A percentile compares a stretch with the other conserved stretches of the same genome.
Evolutionary conservation across 2,329 filamentous ascomycete genomes (phyloP).

Genomic region (Dothistroma pini): DNA sequence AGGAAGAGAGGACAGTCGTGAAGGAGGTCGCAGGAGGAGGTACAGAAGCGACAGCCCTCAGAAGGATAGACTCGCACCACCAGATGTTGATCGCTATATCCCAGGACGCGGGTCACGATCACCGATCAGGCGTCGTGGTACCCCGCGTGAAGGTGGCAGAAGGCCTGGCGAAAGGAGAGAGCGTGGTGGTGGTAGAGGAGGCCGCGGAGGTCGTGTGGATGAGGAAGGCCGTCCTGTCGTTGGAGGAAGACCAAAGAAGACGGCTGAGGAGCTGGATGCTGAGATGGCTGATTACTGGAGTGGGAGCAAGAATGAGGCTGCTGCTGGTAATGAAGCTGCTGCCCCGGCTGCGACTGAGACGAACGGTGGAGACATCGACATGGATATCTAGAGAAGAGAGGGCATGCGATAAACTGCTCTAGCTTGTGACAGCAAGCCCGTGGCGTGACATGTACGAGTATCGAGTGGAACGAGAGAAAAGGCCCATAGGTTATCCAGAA

Average conservation of each 20-base stretch:
- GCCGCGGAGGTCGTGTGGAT: slow-evolving; percentile 34
- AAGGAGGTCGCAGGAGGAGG: slow-evolving; percentile 18
- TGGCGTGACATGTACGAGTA: background rate
- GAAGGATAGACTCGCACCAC: slow-evolving; percentile 55
- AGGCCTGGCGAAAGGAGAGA: slow-evolving; percentile 45
- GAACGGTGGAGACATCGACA: slow-evolving; percentile 33
- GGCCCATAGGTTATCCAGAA: background rate
- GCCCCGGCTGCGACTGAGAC: slow-evolving; percentile 7
- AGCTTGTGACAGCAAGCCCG: background rate
- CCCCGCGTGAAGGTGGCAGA: slow-evolving; percentile 48
- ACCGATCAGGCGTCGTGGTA: slow-evolving; percentile 49
- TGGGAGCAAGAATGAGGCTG: slow-evolving; percentile 36
- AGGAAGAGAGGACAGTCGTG: slow-evolving; percentile 4
- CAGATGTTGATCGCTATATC: slow-evolving; percentile 75
- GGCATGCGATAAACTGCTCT: background rate
- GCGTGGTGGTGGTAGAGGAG: slow-evolving; percentile 41
- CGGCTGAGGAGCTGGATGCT: slow-evolving; percentile 86
- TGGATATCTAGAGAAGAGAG: slow-evolving; percentile 30
- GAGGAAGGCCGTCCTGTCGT: slow-evolving; percentile 45
- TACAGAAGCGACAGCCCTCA: slow-evolving; percentile 44
- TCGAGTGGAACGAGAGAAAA: background rate
- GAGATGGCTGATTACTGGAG: slow-evolving; percentile 95
- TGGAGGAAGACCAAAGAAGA: slow-evolving; percentile 66
- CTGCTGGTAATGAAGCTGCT: slow-evolving; percentile 17
- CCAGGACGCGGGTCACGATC: slow-evolving; percentile 59